Conservation (phyloP, 148 eudicot genomes). For the Nepenthes mirabilis region DNA sequence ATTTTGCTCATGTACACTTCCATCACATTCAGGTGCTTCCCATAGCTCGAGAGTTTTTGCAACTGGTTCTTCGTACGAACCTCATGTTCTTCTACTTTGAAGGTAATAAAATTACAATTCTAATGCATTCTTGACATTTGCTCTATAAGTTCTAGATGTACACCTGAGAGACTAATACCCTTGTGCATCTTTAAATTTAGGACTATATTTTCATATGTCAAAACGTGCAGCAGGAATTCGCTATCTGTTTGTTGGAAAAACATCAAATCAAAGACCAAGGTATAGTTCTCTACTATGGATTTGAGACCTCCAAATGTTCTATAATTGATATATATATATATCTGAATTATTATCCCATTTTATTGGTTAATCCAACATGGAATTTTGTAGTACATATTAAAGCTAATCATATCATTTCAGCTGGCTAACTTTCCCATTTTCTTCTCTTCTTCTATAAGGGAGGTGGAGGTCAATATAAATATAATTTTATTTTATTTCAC, state of each 20-base stretch:
- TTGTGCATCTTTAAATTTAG: conserved; percentile 26
- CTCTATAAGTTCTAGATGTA: not conserved
- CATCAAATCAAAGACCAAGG: conserved; percentile 90
- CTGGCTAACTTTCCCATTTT: too few relatives aligned
- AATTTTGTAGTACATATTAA: too few relatives aligned
- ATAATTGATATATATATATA: not conserved
- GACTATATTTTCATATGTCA: conserved; percentile 88
- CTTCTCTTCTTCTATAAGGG: too few relatives aligned
- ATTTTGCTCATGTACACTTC: conserved; percentile 4
- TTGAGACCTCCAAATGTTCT: not conserved
- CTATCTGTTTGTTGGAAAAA: conserved; percentile 88
- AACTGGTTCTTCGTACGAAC: conserved; percentile 73
- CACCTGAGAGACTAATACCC: conserved; percentile 1
- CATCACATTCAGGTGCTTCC: conserved; percentile 59
- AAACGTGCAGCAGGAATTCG: conserved; percentile 94
- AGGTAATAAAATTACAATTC: conserved; percentile 33
- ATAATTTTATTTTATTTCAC: too few relatives aligned
- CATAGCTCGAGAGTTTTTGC: conserved; percentile 61
- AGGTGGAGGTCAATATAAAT: too few relatives aligned
- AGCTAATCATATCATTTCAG: too few relatives aligned
- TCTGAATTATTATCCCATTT: not conserved
- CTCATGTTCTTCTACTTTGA: conserved; percentile 99
- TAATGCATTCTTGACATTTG: conserved; percentile 1
- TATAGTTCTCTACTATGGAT: conserved; percentile 10
- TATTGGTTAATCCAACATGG: too few relatives aligned